Conservation (phyloP, 768 basidiomycete species). For the Artomyces pyxidatus region DNA sequence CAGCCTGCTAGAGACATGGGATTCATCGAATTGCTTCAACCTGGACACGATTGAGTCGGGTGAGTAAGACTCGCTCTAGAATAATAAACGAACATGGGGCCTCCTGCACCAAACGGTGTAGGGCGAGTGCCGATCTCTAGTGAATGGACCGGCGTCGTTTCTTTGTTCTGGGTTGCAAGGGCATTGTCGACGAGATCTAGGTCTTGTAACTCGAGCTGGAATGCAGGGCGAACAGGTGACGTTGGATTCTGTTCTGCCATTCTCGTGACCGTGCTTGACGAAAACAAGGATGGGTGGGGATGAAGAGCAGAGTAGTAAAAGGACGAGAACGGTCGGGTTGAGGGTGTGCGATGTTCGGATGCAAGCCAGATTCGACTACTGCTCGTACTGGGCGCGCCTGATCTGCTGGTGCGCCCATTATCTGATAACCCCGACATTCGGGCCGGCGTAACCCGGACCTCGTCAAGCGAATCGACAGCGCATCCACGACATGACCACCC, state of each 20-base stretch:
- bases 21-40: conserved; percentile 76
- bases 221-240: background rate
- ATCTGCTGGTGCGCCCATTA: no score
- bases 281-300: background rate
- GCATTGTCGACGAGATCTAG: background rate
- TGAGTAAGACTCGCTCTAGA: background rate
- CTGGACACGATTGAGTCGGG: conserved; percentile 27
- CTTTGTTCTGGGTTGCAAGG: background rate
- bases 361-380: no score
- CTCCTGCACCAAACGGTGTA: conserved; percentile 62
- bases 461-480: no score
- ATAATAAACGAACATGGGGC: conserved; percentile 49
- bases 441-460: no score
- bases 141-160: background rate
- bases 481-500: no score
- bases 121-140: conserved; percentile 40
- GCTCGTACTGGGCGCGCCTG: no score
- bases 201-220: background rate
- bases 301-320: background rate
- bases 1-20: conserved; percentile 58
- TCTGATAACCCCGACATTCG: no score
- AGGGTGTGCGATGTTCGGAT: no score
- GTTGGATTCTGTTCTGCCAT: background rate
- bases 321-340: background rate
- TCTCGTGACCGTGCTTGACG: background rate